These are phyloP conservation scores for Sclerotinia minor DNA, from an alignment of 2,329 filamentous ascomycete genomes.

Conservation along the genomic window DNA sequence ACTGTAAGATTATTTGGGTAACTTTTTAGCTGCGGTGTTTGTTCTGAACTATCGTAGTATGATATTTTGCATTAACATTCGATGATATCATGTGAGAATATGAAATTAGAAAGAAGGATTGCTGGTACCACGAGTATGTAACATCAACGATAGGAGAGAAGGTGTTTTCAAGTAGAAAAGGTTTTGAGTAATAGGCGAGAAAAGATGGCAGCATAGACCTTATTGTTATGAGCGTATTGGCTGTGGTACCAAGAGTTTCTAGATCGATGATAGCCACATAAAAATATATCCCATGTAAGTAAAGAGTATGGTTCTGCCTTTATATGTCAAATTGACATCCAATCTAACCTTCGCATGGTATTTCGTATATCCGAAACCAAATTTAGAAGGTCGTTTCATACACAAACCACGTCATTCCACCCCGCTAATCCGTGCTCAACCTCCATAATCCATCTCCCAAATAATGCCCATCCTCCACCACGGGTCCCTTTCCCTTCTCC, in stretches of 20 bases:
- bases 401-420: not conserved
- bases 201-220: too few relatives aligned
- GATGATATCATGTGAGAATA: not conserved
- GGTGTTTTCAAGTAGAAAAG: not conserved
- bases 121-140: not conserved
- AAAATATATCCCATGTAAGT: not conserved
- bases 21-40: not conserved
- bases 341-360: not conserved
- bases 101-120: not conserved
- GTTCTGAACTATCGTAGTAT: too few relatives aligned
- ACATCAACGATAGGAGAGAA: not conserved
- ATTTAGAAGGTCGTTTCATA: not conserved
- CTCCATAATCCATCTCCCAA: constrained; percentile 92
- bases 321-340: not conserved
- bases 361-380: not conserved
- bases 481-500: constrained; percentile 89
- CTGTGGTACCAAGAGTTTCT: not conserved
- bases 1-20: too few relatives aligned
- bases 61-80: not conserved
- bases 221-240: not conserved
- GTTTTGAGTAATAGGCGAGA: not conserved
- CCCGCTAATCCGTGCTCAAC: constrained; percentile 37
- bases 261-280: not conserved
- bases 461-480: constrained; percentile 91
- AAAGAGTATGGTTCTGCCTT: not conserved